phyloP scores from a whole-genome alignment of 2,329 filamentous ascomycete genomes.

The Paramyrothecium sp. region DNA sequence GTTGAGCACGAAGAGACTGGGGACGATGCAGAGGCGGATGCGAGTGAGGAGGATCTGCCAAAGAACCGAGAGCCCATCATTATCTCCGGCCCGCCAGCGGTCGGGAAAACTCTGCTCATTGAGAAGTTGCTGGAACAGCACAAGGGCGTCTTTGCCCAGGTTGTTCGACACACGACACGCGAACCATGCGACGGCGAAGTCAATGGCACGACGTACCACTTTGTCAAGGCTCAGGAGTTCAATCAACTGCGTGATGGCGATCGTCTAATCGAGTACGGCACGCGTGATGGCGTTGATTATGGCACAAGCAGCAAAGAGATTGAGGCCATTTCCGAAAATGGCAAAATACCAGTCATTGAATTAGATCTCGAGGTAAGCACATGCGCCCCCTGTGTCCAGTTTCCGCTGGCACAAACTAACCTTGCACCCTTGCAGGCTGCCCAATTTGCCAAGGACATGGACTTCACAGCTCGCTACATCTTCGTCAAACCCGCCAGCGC shows the following conservation, averaged over 20 bases:
- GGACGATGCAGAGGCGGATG: slow-evolving; percentile 30
- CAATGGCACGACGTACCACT: slow-evolving; percentile 52
- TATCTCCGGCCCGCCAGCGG: slow-evolving; percentile 62
- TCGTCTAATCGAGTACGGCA: slow-evolving; percentile 55
- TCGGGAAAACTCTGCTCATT: slow-evolving; percentile 63
- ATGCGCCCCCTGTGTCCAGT: neutral
- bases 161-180: slow-evolving; percentile 55
- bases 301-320: slow-evolving; percentile 56
- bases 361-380: slow-evolving; percentile 51
- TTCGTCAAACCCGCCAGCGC: slow-evolving; percentile 44
- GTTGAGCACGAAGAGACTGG: slow-evolving; percentile 34
- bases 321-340: slow-evolving; percentile 48
- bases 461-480: slow-evolving; percentile 53
- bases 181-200: slow-evolving; percentile 47
- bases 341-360: slow-evolving; percentile 59
- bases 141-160: slow-evolving; percentile 62
- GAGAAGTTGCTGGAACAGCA: slow-evolving; percentile 62
- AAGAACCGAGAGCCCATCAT: slow-evolving; percentile 57
- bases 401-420: neutral
- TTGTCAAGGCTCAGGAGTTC: slow-evolving; percentile 55
- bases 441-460: slow-evolving; percentile 56
- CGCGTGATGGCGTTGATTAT: slow-evolving; percentile 47
- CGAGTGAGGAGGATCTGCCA: slow-evolving; percentile 37
- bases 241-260: slow-evolving; percentile 59
- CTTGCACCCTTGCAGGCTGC: slow-evolving; percentile 39